Conservation (phyloP, 129 eudicot genomes). For the Sambucus nigra region DNA sequence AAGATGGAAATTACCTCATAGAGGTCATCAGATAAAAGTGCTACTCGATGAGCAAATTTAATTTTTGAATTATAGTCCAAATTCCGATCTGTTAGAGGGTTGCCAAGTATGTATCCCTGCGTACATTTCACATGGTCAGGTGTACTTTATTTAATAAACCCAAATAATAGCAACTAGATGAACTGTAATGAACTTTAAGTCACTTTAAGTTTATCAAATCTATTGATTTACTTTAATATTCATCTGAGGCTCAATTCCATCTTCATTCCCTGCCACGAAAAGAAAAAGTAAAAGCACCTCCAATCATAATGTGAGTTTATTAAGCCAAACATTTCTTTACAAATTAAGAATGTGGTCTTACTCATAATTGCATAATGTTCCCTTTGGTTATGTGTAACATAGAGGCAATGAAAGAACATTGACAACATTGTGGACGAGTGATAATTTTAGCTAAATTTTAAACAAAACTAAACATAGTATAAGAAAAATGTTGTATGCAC, state of each 20-base stretch:
- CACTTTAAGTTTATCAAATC: no score
- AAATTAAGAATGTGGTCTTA: no score
- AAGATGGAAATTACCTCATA: slow-evolving; percentile 17
- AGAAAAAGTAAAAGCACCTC: background rate
- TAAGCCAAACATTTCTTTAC: no score
- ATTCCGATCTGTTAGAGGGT: slow-evolving; percentile 23
- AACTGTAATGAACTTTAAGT: no score
- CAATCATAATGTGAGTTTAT: no score
- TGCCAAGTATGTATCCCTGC: slow-evolving; percentile 25
- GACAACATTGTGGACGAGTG: no score
- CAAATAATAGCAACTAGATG: background rate
- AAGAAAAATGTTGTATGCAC: no score
- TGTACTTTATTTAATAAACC: slow-evolving; percentile 2
- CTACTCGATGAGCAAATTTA: slow-evolving; percentile 25
- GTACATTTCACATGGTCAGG: slow-evolving; percentile 5
- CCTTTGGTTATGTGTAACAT: no score
- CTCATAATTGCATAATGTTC: no score
- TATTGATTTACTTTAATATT: background rate
- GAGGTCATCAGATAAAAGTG: slow-evolving; percentile 31
- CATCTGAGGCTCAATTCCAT: background rate
- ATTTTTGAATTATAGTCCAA: slow-evolving; percentile 27
- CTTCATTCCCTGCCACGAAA: background rate
- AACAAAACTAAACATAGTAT: no score
- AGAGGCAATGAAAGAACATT: no score
- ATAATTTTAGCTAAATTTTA: no score